phyloP scores from a whole-genome alignment of 2,329 filamentous ascomycete genomes.

The Leptographium lundbergii region DNA sequence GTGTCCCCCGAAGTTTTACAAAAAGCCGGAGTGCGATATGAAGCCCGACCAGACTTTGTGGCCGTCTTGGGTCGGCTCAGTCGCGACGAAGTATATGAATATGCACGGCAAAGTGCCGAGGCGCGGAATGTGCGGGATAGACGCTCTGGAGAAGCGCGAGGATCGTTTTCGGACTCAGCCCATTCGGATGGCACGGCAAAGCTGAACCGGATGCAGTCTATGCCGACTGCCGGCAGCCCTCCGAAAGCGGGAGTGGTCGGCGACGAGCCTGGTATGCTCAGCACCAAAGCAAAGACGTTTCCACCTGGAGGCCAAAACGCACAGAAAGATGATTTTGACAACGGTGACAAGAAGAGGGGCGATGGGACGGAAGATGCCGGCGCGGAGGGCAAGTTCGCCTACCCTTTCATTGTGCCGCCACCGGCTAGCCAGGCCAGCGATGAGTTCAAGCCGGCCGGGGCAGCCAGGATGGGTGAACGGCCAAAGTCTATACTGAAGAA shows the following conservation, averaged over 20 bases:
- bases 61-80: constrained; percentile 44
- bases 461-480: constrained; percentile 15
- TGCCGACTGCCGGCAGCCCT: constrained; percentile 9
- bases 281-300: constrained; percentile 3
- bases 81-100: constrained; percentile 37
- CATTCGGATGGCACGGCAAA: background rate
- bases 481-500: constrained; percentile 52
- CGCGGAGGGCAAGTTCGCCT: constrained; percentile 14
- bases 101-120: constrained; percentile 35
- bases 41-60: constrained; percentile 47
- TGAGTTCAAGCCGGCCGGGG: constrained; percentile 17
- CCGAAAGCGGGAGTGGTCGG: too few relatives aligned
- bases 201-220: background rate
- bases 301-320: background rate
- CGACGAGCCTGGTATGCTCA: background rate
- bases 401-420: constrained; percentile 26
- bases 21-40: constrained; percentile 43
- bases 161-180: background rate
- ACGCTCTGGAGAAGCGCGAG: background rate
- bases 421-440: constrained; percentile 17
- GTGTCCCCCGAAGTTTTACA: constrained; percentile 46
- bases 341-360: background rate
- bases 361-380: constrained; percentile 5
- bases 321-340: background rate
- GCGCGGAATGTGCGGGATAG: constrained; percentile 22